Evolutionary conservation across 352 stramenopile genomes (phyloP).

Genomic region (Phytophthora kernoviae): DNA sequence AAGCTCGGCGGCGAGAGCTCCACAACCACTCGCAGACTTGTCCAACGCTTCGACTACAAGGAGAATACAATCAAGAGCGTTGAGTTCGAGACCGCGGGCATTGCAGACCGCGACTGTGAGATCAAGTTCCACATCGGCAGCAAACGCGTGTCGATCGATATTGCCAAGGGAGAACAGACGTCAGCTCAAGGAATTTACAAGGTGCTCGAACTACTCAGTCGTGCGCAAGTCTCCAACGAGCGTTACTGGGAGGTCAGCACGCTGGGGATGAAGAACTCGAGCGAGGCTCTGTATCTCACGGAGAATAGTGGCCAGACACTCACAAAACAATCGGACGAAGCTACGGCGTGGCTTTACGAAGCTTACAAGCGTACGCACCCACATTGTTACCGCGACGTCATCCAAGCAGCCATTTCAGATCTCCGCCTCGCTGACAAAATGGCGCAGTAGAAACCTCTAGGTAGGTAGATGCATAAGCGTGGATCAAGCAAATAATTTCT

Average conservation of each 20-base stretch:
- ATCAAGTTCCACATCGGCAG: slow-evolving; percentile 61
- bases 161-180: slow-evolving; percentile 43
- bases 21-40: slow-evolving; percentile 56
- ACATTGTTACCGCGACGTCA: slow-evolving; percentile 61
- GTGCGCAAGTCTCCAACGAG: slow-evolving; percentile 45
- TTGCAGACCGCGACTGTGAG: slow-evolving; percentile 58
- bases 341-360: slow-evolving; percentile 48
- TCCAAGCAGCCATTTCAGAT: slow-evolving; percentile 45
- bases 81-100: slow-evolving; percentile 53
- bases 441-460: slow-evolving; percentile 14
- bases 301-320: slow-evolving; percentile 50
- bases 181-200: slow-evolving; percentile 52
- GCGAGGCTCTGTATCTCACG: slow-evolving; percentile 44
- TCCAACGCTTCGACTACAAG: slow-evolving; percentile 53
- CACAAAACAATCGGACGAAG: slow-evolving; percentile 47
- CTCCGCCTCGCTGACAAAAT: slow-evolving; percentile 44
- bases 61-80: slow-evolving; percentile 32
- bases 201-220: slow-evolving; percentile 53
- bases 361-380: slow-evolving; percentile 55
- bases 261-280: slow-evolving; percentile 44
- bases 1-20: slow-evolving; percentile 39
- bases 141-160: slow-evolving; percentile 52
- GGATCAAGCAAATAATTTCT: background rate
- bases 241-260: slow-evolving; percentile 55
- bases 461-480: too few relatives aligned